Evolutionary conservation across 208 protist genomes (phyloP), one percentile per base, ranked within the genome.

Genomic region (Wallacemonas sp.): DNA sequence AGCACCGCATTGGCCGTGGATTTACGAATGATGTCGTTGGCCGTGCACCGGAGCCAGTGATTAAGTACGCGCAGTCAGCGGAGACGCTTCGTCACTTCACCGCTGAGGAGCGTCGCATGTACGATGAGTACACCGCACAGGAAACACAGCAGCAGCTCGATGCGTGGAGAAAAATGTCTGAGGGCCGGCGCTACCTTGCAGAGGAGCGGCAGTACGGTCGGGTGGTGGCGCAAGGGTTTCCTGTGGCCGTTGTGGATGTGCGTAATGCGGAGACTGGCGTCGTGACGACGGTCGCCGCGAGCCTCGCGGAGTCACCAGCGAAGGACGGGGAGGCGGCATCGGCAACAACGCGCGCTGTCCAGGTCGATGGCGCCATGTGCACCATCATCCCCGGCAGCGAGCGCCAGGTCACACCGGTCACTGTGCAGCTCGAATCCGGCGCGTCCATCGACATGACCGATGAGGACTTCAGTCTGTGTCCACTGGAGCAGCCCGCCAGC

Each of bases 61-160:
- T 93, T 54, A 71, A 76, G 59, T 79, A 91, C 59, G 77, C 75
- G 4, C 87, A 93, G 68, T 65, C 87, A 10, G 71, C 71, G 10
- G 78, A 85, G 60, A 73, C 88, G 26, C 76, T 95, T 19, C 73
- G 78, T 37, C 74, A 88, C 52, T 95, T 93, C 68, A 76, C 69
- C 19, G 55, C 67, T n/a, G 85, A 92, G 71, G 85, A 95, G 66
- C 79, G 70, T 29, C 71, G 63, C 15, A 91, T 93, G 83, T 95
- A 95, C 67, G 64, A 90, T 57, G 72, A 83, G 53, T 93, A 95
- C 63, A 78, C 93, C 44, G 66, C 76, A 52, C 44, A 76, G 38
- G 80, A 92, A 63, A 85, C 80, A 37, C 66, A 78, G 19, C 24
- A 63, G 44, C 86, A 93, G 68, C 63, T 92, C 15, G 64, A 71